phyloP scores from a whole-genome alignment of 164 flowering plant species.

The Taxillus chinensis region DNA sequence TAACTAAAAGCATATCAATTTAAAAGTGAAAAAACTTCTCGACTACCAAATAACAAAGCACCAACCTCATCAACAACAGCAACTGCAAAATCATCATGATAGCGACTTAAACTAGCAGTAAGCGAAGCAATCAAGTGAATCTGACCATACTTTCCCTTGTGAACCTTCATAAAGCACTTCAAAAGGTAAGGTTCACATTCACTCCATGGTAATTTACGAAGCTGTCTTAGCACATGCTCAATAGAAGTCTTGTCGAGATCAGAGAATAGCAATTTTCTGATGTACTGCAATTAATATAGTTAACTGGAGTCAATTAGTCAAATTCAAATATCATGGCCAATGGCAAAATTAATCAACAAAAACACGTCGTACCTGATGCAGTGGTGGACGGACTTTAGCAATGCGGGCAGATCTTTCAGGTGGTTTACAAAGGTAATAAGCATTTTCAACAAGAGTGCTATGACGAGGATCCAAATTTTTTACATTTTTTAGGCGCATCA shows the following conservation, averaged over 20 bases:
- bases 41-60: neutral
- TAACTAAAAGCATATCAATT: no score
- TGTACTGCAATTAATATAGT: constrained; percentile 51
- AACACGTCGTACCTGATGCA: constrained; percentile 66
- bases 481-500: constrained; percentile 97
- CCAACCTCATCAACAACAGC: constrained; percentile 96
- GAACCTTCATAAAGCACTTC: constrained; percentile 94
- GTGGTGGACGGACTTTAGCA: constrained; percentile 86
- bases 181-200: constrained; percentile 82
- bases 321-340: constrained; percentile 1
- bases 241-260: constrained; percentile 91
- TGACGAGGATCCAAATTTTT: constrained; percentile 98
- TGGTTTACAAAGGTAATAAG: constrained; percentile 96
- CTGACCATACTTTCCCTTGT: constrained; percentile 90
- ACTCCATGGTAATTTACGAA: constrained; percentile 94
- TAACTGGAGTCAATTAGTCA: no score
- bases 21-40: no score
- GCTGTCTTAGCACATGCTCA: constrained; percentile 90
- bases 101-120: constrained; percentile 88
- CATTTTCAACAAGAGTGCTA: constrained; percentile 95
- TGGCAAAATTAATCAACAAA: neutral
- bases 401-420: constrained; percentile 95
- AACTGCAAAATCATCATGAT: constrained; percentile 96
- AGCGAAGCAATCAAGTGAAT: constrained; percentile 95
- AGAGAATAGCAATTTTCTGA: constrained; percentile 76